These are phyloP conservation scores for Sclerotinia minor DNA, from an alignment of 2,329 filamentous ascomycete genomes.

Conservation along the genomic window DNA sequence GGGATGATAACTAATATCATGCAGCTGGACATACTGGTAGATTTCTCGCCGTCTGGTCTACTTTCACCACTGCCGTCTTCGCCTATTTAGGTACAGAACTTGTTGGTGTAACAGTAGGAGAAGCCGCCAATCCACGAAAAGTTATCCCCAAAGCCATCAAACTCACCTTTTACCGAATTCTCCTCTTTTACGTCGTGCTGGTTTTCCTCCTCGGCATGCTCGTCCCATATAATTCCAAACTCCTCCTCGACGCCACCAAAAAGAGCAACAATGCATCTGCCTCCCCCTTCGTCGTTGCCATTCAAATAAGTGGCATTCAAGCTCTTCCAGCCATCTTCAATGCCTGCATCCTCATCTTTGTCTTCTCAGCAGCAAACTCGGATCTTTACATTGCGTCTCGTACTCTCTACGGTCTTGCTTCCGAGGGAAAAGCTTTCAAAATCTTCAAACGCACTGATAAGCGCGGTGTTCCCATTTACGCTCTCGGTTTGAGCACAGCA, in stretches of 20 bases:
- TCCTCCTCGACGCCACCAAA: constrained; percentile 53
- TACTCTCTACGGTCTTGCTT: constrained; percentile 67
- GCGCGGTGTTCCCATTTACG: constrained; percentile 53
- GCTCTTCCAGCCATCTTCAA: constrained; percentile 69
- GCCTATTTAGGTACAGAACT: constrained; percentile 65
- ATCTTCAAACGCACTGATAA: constrained; percentile 59
- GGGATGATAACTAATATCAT: constrained; percentile 44
- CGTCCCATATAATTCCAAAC: constrained; percentile 62
- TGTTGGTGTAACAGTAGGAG: constrained; percentile 60
- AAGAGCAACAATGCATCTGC: constrained; percentile 45
- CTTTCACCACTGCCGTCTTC: constrained; percentile 53
- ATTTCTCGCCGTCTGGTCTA: constrained; percentile 61
- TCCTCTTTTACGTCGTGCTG: constrained; percentile 62
- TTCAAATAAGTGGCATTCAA: constrained; percentile 63
- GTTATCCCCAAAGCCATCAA: constrained; percentile 65
- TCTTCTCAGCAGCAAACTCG: constrained; percentile 61
- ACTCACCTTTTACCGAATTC: constrained; percentile 61
- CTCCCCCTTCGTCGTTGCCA: constrained; percentile 56
- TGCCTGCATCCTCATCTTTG: constrained; percentile 66
- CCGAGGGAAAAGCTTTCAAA: constrained; percentile 64
- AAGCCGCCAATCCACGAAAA: constrained; percentile 62
- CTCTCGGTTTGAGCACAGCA: constrained; percentile 48
- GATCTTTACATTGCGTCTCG: constrained; percentile 66
- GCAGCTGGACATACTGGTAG: constrained; percentile 45
- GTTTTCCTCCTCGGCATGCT: constrained; percentile 61